These are phyloP conservation scores for Exophiala lecanii-corni DNA, from an alignment of 2,329 filamentous ascomycete genomes.

Conservation along the genomic window DNA sequence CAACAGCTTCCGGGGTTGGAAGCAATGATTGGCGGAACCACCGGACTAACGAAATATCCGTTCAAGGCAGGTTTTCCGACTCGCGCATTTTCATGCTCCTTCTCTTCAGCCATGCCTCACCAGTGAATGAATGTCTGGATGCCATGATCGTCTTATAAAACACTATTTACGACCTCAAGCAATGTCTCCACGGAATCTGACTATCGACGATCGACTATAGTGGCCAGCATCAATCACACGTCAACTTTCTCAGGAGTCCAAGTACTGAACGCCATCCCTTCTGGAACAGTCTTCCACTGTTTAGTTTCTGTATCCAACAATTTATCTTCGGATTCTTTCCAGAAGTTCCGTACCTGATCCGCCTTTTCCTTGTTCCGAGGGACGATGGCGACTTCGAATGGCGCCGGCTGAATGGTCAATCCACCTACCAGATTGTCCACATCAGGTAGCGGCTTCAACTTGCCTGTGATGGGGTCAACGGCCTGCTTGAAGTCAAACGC, in stretches of 20 bases:
- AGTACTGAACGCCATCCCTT: constrained; percentile 13
- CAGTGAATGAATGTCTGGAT: no score
- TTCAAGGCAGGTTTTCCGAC: no score
- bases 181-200: no score
- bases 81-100: no score
- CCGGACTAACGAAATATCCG: no score
- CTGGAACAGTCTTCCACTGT: constrained; percentile 28
- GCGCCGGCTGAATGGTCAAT: not conserved
- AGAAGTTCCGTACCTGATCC: constrained; percentile 4
- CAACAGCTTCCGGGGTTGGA: no score
- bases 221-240: no score
- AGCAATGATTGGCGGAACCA: no score
- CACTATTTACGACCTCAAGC: no score
- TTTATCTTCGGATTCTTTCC: constrained; percentile 4
- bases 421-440: constrained; percentile 7
- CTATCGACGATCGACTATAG: no score
- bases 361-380: constrained; percentile 5
- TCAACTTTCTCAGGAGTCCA: constrained; percentile 10
- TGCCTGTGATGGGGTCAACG: constrained; percentile 6
- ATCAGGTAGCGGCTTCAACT: constrained; percentile 17
- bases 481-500: constrained; percentile 28
- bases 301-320: constrained; percentile 27
- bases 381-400: constrained; percentile 5
- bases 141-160: no score
- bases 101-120: no score